Evolutionary conservation across 306 rosid species (phyloP), one percentile per base, ranked within the genome.

Genomic region (Dalbergia cochinchinensis): DNA sequence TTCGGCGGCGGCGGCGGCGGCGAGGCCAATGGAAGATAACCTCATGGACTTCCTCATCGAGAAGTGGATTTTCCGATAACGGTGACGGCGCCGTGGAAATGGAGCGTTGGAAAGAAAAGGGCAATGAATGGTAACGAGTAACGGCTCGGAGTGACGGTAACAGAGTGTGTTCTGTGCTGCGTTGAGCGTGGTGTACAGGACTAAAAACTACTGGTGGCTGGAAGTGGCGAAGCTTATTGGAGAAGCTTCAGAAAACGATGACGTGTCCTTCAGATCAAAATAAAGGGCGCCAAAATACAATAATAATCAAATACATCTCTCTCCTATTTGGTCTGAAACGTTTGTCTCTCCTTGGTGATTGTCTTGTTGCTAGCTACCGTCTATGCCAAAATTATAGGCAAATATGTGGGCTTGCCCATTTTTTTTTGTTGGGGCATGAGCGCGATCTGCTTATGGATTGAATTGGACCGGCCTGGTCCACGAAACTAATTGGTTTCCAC

Each of bases 1-100:
- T 37, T 80, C 71, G 3, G 50, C 15, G 4, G 50, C 15, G 8
- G 3, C 15, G 8, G 3, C 22, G 5, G 50, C 22, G 7, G 50
- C 20, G 44, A 63, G 64, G 57, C 85, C 66, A 22, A 70, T 1
- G 63, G 80, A 59, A 22, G 89, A 86, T 10, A 75, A 45, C 69
- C 89, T 67, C 33, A 44, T 39, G 35, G 85, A 83, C 61, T 73
- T 86, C 50, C 89, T 83, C 89, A 86, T 86, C 51, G 81, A 14
- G 63, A 51, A 51, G 1, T 10, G 4, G 65, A 10, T 6, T 47
- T 51, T 39, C 69, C 66, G 71, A 60, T 11, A 79, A 18, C 61
- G 76, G 71, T 5, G 71, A 63, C n/a, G 77, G 41, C 60, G 26
- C 60, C 11, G 60, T 7, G 6, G 79, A 66, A 34, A 48, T n/a